A percentile compares a stretch with the other conserved stretches of the same genome.
Evolutionary conservation across 345 rosid genomes (phyloP).

Genomic region (Limnanthes douglasii): DNA sequence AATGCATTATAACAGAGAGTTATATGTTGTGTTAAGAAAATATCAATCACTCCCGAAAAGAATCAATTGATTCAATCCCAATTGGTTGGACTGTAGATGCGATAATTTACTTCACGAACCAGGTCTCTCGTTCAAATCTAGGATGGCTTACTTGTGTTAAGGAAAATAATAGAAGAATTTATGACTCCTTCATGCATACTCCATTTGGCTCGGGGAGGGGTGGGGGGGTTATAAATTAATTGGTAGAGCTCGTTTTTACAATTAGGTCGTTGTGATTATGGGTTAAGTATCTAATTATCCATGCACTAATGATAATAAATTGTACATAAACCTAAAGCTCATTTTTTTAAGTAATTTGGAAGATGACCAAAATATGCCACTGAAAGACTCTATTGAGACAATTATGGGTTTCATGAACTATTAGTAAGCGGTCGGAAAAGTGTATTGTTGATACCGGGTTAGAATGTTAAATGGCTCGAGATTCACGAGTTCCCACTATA

Average conservation of each 20-base stretch:
- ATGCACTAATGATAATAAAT: too few species aligned
- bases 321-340: not conserved
- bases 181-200: not conserved
- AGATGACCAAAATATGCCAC: not conserved
- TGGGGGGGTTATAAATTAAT: not conserved
- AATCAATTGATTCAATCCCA: not conserved
- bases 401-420: not conserved
- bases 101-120: slow-evolving; percentile 3
- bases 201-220: not conserved
- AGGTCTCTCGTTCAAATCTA: not conserved
- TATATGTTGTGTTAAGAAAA: not conserved
- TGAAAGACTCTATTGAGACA: not conserved
- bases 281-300: not conserved
- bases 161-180: not conserved
- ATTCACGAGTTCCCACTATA: too few species aligned
- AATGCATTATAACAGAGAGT: slow-evolving; percentile 2
- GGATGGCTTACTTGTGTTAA: not conserved
- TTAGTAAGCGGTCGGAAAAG: too few species aligned
- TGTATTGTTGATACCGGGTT: too few species aligned
- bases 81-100: slow-evolving; percentile 2
- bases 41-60: slow-evolving; percentile 2
- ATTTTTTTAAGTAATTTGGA: too few species aligned
- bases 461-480: too few species aligned
- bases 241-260: too few species aligned
- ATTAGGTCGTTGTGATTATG: not conserved